These are phyloP conservation scores for Aspergillus arachidicola DNA, from an alignment of 2,329 filamentous ascomycete genomes.

Conservation along the genomic window DNA sequence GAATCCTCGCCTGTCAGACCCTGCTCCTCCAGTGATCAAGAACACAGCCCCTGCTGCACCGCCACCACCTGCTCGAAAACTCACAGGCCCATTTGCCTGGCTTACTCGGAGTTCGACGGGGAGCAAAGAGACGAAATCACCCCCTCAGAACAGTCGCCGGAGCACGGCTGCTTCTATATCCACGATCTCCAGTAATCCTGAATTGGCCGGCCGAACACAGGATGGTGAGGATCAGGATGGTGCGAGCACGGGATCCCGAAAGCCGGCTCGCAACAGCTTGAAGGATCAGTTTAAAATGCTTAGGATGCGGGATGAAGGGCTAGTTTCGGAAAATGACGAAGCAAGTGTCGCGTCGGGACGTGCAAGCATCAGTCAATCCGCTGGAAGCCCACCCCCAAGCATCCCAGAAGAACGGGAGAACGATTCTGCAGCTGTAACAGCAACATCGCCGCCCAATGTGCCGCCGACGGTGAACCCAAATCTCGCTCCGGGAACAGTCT, in stretches of 20 bases:
- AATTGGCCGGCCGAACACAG: conserved; percentile 75
- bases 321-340: conserved; percentile 60
- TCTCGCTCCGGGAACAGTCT: conserved; percentile 81
- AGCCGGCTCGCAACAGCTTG: conserved; percentile 63
- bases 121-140: conserved; percentile 60
- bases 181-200: conserved; percentile 77
- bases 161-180: conserved; percentile 81
- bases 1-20: conserved; percentile 50
- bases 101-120: conserved; percentile 67
- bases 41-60: conserved; percentile 42
- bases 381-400: conserved; percentile 53
- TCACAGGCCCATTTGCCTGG: conserved; percentile 87
- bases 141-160: conserved; percentile 55
- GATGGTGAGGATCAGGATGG: conserved; percentile 62
- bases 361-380: conserved; percentile 43
- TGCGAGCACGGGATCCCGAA: conserved; percentile 46
- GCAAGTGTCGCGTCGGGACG: conserved; percentile 52
- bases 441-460: conserved; percentile 49
- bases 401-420: conserved; percentile 51
- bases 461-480: conserved; percentile 68
- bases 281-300: conserved; percentile 79
- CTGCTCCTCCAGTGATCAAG: conserved; percentile 57
- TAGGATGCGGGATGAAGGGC: conserved; percentile 72
- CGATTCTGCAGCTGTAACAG: conserved; percentile 32
- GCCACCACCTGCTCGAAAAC: conserved; percentile 62